Evolutionary conservation across 352 stramenopile species (phyloP), one percentile per base, ranked within the genome.

Genomic region (Phytophthora chlamydospora): DNA sequence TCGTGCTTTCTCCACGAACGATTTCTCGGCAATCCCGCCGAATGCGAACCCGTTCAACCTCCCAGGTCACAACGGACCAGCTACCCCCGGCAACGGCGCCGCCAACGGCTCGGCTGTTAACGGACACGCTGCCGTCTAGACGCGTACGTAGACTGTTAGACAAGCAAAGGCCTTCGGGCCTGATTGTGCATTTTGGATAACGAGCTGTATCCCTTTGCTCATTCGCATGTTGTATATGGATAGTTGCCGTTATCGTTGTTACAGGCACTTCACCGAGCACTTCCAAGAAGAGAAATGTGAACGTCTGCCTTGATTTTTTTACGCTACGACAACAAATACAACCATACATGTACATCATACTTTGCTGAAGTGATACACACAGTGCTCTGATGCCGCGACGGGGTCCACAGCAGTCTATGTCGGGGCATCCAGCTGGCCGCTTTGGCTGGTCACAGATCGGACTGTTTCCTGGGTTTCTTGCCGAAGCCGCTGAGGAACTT

Each of bases 401-500:
- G 40, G 29, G 39, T 40, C 36, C 39, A 32, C 19, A 13, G 12
- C 38, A 17, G 33, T 31, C 46, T 34, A 43, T 12, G 11, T 10
- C 21, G 38, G 14, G 21, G 16, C 21, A 24, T 43, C 21, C 14
- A 43, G 19, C 13, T 16, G 3, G 21, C 21, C 14, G 17, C 33
- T 52, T 38, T 19, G 34, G 19, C 11, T 53, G 14, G 21, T 72
- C 47, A 69, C 41, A 74, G 38, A 34, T 83, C 72, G 0, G 59
- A 68, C 35, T 69, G 73, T 52, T 85, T 85, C 34, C 72, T 74
- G 16, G 65, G 74, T 32, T 80, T 80, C 65, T 85, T 88, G 24
- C 78, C 78, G 58, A 88, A 88, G 36, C 76, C 71, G 38, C 64
- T 75, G 52, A 93, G 68, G 39, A 93, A 91, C 51, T 87, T 90